Percentiles rank a stretch among this genome's conserved stretches.
These are phyloP conservation scores for Begonia loranthoides DNA, from an alignment of 306 rosid genomes.

Conservation along the genomic window DNA sequence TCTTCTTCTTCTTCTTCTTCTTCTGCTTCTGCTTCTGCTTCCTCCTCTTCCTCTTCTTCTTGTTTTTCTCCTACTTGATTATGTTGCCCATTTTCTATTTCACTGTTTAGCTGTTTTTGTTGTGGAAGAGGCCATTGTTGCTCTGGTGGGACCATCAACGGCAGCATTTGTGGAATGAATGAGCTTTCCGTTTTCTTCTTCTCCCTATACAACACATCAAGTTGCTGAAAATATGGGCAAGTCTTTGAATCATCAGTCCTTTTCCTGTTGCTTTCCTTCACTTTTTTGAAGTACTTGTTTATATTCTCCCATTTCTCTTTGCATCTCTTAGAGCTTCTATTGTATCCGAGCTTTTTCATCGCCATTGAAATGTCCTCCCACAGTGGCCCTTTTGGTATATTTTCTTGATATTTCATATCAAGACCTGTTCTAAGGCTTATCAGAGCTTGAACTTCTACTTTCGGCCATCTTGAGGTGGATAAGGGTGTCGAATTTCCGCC, in stretches of 20 bases:
- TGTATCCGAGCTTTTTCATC: conserved; percentile 66
- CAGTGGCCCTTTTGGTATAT: conserved; percentile 70
- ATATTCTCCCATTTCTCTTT: conserved; percentile 98
- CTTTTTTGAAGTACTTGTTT: conserved; percentile 96
- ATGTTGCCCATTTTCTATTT: background rate
- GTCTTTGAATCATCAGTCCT: conserved; percentile 87
- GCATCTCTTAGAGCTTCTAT: conserved; percentile 66
- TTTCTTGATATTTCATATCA: conserved; percentile 65
- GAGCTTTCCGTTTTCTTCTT: conserved; percentile 29
- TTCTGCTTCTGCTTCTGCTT: background rate
- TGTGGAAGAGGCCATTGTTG: conserved; percentile 87
- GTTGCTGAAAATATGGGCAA: conserved; percentile 64
- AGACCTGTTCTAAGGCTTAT: conserved; percentile 46
- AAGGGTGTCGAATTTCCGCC: conserved; percentile 11
- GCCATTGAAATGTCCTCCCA: conserved; percentile 83
- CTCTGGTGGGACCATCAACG: conserved; percentile 83
- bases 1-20: background rate
- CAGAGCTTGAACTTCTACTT: conserved; percentile 52
- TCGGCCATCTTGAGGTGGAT: conserved; percentile 65
- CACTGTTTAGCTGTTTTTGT: background rate
- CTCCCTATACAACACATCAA: conserved; percentile 61
- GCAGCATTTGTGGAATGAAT: conserved; percentile 17
- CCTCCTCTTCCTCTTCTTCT: background rate
- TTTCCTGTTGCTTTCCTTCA: conserved; percentile 76
- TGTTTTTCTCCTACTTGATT: background rate